A percentile compares a stretch with the other conserved stretches of the same genome.
Conservation (phyloP, 177 flowering plant species). For the Vitis hybrid region DNA sequence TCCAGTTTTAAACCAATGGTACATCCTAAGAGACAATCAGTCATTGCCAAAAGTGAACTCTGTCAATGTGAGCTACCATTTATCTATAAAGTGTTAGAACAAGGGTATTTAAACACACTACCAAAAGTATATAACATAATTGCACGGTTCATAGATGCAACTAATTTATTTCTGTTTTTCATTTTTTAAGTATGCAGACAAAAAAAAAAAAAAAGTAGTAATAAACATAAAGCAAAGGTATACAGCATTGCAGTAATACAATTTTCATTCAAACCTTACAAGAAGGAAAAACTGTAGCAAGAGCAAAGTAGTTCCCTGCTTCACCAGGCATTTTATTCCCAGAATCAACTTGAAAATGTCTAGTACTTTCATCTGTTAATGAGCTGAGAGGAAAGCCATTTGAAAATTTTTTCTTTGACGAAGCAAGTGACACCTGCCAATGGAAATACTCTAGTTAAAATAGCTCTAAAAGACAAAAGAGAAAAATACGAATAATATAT, state of each 20-base stretch:
- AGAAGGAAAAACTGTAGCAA: conserved; percentile 74
- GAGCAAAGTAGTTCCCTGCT: conserved; percentile 72
- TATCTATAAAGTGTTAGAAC: not conserved
- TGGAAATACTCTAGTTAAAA: not conserved
- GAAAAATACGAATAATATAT: too few relatives aligned
- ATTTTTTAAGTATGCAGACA: not conserved
- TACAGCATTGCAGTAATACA: not conserved
- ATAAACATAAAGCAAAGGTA: not conserved
- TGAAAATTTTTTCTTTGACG: conserved; percentile 21
- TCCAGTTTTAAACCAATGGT: not conserved
- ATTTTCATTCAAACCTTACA: conserved; percentile 49
- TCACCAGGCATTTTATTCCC: conserved; percentile 16
- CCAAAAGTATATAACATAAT: not conserved
- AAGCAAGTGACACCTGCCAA: conserved; percentile 74
- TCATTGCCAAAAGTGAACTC: not conserved
- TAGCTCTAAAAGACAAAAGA: not conserved
- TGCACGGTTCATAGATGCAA: not conserved
- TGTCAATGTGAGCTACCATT: not conserved
- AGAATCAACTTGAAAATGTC: conserved; percentile 30
- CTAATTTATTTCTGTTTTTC: not conserved
- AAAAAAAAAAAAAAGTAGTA: not conserved
- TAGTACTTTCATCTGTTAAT: conserved; percentile 38
- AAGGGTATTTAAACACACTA: not conserved
- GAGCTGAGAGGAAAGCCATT: conserved; percentile 53
- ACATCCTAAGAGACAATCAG: not conserved